These are phyloP conservation scores for Nematodospora valgi DNA, from an alignment of 805 yeast species.

Conservation along the genomic window DNA sequence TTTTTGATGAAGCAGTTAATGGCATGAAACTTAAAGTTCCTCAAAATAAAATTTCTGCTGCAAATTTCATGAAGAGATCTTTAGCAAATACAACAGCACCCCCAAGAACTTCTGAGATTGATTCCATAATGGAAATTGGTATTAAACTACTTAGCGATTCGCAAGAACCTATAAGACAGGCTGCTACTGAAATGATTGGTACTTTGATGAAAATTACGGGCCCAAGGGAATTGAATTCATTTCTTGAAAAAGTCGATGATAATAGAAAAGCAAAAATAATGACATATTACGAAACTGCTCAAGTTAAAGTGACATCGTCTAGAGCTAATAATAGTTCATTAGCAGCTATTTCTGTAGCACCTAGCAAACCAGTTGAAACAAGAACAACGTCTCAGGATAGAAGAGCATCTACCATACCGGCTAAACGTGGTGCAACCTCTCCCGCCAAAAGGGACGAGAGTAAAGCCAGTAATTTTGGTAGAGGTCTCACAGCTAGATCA, in stretches of 20 bases:
- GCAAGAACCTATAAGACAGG: slow-evolving; percentile 77
- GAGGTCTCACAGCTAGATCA: slow-evolving; percentile 44
- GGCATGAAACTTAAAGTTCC: slow-evolving; percentile 79
- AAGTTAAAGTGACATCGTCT: slow-evolving; percentile 34
- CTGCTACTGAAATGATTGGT: slow-evolving; percentile 76
- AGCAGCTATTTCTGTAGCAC: slow-evolving; percentile 5
- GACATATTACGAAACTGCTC: slow-evolving; percentile 53
- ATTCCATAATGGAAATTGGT: slow-evolving; percentile 51
- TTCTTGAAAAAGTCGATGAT: slow-evolving; percentile 71
- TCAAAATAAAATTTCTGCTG: slow-evolving; percentile 69
- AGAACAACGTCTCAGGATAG: slow-evolving; percentile 8
- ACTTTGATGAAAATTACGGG: slow-evolving; percentile 82
- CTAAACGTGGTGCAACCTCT: slow-evolving; percentile 68
- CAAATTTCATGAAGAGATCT: slow-evolving; percentile 61
- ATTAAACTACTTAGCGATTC: slow-evolving; percentile 75
- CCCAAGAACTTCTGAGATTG: slow-evolving; percentile 55
- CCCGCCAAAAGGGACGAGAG: slow-evolving; percentile 52
- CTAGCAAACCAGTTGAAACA: slow-evolving; percentile 11
- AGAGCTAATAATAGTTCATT: slow-evolving; percentile 6
- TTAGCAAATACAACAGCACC: slow-evolving; percentile 45
- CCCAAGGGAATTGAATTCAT: slow-evolving; percentile 56
- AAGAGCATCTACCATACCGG: slow-evolving; percentile 43
- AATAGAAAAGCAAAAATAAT: slow-evolving; percentile 64
- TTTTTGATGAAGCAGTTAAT: slow-evolving; percentile 56
- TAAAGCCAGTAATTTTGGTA: slow-evolving; percentile 29